Percentiles rank a stretch among this genome's conserved stretches.
Evolutionary conservation across 768 basidiomycete species (phyloP).

Genomic region (Tulasnella sp.): DNA sequence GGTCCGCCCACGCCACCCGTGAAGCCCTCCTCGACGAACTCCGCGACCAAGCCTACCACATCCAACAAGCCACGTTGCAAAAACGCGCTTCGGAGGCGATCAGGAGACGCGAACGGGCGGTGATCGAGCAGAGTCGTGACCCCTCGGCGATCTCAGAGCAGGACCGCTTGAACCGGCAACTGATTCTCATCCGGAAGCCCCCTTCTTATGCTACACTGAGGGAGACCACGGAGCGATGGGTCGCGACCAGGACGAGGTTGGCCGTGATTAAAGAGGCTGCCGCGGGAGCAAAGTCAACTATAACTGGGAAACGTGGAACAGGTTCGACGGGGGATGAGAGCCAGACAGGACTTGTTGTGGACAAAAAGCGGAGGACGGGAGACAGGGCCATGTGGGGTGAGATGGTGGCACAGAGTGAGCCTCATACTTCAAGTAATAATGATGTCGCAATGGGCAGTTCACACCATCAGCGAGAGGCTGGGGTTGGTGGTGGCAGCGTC

Average conservation of each 20-base stretch:
- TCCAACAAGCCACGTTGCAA: background rate
- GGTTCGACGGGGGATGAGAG: background rate
- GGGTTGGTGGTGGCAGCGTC: no score
- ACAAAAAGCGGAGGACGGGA: background rate
- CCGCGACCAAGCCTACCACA: background rate
- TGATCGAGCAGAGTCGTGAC: background rate
- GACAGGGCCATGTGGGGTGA: no score
- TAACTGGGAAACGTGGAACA: background rate
- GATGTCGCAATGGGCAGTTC: no score
- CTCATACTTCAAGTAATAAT: no score
- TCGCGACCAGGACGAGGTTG: background rate
- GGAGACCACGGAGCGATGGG: background rate
- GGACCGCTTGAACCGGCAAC: slow-evolving; percentile 3
- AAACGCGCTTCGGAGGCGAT: background rate
- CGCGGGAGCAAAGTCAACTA: background rate
- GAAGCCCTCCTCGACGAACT: background rate
- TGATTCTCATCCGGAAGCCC: slow-evolving; percentile 5
- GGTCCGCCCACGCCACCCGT: background rate
- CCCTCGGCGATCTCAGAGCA: background rate
- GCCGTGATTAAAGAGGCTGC: background rate
- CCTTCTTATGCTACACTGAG: background rate
- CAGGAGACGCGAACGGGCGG: background rate
- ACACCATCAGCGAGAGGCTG: no score
- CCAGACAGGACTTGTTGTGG: background rate
- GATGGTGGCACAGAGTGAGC: no score